Evolutionary conservation across 805 yeast genomes (phyloP).

Genomic region (Sugiyamaella americana): DNA sequence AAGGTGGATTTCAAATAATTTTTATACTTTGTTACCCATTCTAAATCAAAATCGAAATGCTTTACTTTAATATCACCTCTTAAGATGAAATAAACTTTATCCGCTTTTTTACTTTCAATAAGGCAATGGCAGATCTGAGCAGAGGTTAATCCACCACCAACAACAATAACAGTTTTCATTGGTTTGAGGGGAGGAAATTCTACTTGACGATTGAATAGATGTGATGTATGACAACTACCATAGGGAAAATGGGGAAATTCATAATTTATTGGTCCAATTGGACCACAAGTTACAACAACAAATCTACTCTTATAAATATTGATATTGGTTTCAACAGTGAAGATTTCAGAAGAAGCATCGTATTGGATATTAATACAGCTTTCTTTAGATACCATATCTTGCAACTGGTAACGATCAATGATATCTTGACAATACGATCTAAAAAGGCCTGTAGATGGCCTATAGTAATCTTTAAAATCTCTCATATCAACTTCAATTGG

Average conservation of each 20-base stretch:
- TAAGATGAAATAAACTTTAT: slow-evolving; percentile 32
- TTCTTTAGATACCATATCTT: slow-evolving; percentile 31
- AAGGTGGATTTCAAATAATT: slow-evolving; percentile 41
- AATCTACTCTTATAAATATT: slow-evolving; percentile 30
- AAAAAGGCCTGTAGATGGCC: slow-evolving; percentile 39
- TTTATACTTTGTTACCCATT: slow-evolving; percentile 46
- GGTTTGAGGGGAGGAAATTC: slow-evolving; percentile 8
- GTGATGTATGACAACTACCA: slow-evolving; percentile 17
- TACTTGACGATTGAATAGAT: slow-evolving; percentile 8
- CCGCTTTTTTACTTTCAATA: slow-evolving; percentile 27
- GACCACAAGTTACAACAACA: slow-evolving; percentile 17
- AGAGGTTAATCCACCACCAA: slow-evolving; percentile 44
- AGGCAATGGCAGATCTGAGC: slow-evolving; percentile 42
- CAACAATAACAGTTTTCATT: slow-evolving; percentile 24
- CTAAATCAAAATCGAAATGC: slow-evolving; percentile 44
- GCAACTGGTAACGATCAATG: slow-evolving; percentile 32
- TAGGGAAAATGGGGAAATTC: slow-evolving; percentile 8
- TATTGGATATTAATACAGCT: slow-evolving; percentile 34
- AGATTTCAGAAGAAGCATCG: slow-evolving; percentile 31
- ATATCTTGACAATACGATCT: slow-evolving; percentile 37
- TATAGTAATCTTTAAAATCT: slow-evolving; percentile 40
- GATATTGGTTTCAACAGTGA: slow-evolving; percentile 30
- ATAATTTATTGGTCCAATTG: slow-evolving; percentile 14
- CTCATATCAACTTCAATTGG: slow-evolving; percentile 35
- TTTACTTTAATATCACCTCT: slow-evolving; percentile 38